A percentile compares a stretch with the other conserved stretches of the same genome.
These are phyloP conservation scores for Aspergillus sergii DNA, from an alignment of 2,329 filamentous ascomycete genomes.

Conservation along the genomic window DNA sequence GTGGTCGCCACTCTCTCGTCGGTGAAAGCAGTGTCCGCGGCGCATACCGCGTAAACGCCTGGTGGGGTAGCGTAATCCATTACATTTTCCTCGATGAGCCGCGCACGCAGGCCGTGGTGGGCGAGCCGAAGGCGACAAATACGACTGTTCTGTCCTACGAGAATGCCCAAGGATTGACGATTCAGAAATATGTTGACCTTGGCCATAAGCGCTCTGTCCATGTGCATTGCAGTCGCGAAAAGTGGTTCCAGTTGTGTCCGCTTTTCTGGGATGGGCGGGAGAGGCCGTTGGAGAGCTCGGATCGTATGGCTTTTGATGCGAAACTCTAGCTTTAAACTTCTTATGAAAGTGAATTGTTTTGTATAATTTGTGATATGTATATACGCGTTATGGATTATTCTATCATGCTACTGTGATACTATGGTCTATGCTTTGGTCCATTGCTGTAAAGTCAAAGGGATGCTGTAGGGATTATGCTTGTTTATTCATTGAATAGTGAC, in stretches of 20 bases:
- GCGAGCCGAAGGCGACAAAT: conserved; percentile 72
- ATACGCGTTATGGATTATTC: not conserved
- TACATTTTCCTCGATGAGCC: conserved; percentile 63
- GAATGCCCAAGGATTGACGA: conserved; percentile 70
- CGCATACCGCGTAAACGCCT: conserved; percentile 58
- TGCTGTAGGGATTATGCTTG: not conserved
- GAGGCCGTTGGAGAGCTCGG: conserved; percentile 47
- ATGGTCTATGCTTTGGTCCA: not conserved
- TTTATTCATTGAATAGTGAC: not conserved
- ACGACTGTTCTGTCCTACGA: conserved; percentile 73
- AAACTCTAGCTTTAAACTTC: conserved; percentile 40
- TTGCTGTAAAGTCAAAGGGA: not conserved
- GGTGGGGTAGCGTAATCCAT: conserved; percentile 61
- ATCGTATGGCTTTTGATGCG: conserved; percentile 51
- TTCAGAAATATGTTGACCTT: conserved; percentile 73
- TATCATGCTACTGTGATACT: too few species aligned
- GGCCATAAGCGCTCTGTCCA: conserved; percentile 72
- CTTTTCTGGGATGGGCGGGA: conserved; percentile 53
- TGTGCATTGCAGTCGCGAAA: conserved; percentile 64
- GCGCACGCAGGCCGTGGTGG: conserved; percentile 56
- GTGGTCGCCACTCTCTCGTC: conserved; percentile 63
- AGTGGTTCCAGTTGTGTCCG: conserved; percentile 66
- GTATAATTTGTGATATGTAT: not conserved
- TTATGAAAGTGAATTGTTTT: not conserved
- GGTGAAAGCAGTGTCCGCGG: conserved; percentile 59